Base-by-base conservation (phyloP, 148 eudicot genomes). In the Bassia scoparia region DNA sequence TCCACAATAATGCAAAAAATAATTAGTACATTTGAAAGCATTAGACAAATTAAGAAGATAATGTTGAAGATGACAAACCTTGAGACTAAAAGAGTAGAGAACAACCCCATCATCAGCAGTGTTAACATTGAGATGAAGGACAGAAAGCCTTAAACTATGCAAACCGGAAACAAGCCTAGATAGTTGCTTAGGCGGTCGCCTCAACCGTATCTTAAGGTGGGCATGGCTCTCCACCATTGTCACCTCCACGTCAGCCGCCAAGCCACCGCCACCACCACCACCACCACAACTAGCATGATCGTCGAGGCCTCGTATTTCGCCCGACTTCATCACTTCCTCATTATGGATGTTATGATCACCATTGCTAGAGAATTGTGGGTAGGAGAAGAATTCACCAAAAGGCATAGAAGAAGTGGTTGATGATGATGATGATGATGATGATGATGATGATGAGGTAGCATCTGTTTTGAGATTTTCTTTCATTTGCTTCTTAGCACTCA, bases 201-300 rank as follows among this genome's bases (percentile, higher is more conserved):
- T 79, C 18, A 85, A 74, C 23, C 84, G 46, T n/a, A 90, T 85
- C 76, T 87, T 90, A 35, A 90, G 78, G 59, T 85, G 83, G 4
- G 89, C 96, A 70, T 90, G 96, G 77, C 79, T 86, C 74, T 90
- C 96, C 29, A 82, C 89, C 90, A 88, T 81, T 3, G 86, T 76
- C 69, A 86, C 96, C 73, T 90, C 96, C 2, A 90, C 86, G 56
- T 90, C 90, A 0, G 84, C 92, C 66, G 67, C 56, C 35, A 33
- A 33, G 10, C 65, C 70, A 8, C 66, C 59, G 17, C 70, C 66
- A 67, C 54, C 53, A 8, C 24, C 65, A 3, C 29, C 31, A 10
- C 63, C 61, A 38, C 52, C 26, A 10, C 63, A 52, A 38, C 52
- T 18, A 27, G 31, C 53, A 30, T 27, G 26, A 8, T 52, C 72